Conservation (phyloP, 768 basidiomycete species). For the Tricholoma bakamatsutake region DNA sequence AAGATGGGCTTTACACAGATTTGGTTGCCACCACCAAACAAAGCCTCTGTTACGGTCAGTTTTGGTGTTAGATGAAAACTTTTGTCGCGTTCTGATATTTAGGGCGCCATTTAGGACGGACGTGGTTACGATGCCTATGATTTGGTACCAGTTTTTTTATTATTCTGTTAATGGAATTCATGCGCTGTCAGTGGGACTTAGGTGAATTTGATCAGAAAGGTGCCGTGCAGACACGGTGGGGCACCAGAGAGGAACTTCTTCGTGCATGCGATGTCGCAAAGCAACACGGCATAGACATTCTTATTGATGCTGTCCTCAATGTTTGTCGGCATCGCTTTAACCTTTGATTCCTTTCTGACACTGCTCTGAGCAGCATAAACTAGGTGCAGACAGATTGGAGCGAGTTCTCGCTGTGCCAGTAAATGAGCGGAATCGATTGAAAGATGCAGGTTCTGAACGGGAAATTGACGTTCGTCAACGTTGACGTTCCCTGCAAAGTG, state of each 20-base stretch:
- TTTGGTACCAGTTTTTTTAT: slow-evolving; percentile 41
- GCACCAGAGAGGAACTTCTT: slow-evolving; percentile 75
- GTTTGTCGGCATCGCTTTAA: slow-evolving; percentile 32
- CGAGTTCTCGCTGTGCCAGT: slow-evolving; percentile 65
- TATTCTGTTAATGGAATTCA: neutral
- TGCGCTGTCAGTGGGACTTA: slow-evolving; percentile 64
- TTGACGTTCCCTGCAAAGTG: neutral
- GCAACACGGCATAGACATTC: slow-evolving; percentile 62
- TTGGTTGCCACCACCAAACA: slow-evolving; percentile 83
- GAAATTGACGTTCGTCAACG: slow-evolving; percentile 55
- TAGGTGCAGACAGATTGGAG: slow-evolving; percentile 79
- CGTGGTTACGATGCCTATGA: slow-evolving; percentile 87
- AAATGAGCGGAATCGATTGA: slow-evolving; percentile 60
- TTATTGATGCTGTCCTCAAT: slow-evolving; percentile 88
- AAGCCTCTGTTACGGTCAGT: slow-evolving; percentile 53
- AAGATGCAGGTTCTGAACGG: slow-evolving; percentile 48
- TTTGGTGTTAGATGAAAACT: neutral
- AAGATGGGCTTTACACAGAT: slow-evolving; percentile 72
- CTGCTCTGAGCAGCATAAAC: slow-evolving; percentile 53
- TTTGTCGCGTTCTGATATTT: neutral
- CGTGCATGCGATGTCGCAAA: slow-evolving; percentile 63
- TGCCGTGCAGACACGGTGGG: slow-evolving; percentile 73
- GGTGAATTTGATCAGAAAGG: slow-evolving; percentile 83
- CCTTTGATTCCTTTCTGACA: slow-evolving; percentile 8
- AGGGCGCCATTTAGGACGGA: slow-evolving; percentile 40